These are phyloP conservation scores for Suhomyces xylopsoci DNA, from an alignment of 805 yeast species.

Conservation along the genomic window DNA sequence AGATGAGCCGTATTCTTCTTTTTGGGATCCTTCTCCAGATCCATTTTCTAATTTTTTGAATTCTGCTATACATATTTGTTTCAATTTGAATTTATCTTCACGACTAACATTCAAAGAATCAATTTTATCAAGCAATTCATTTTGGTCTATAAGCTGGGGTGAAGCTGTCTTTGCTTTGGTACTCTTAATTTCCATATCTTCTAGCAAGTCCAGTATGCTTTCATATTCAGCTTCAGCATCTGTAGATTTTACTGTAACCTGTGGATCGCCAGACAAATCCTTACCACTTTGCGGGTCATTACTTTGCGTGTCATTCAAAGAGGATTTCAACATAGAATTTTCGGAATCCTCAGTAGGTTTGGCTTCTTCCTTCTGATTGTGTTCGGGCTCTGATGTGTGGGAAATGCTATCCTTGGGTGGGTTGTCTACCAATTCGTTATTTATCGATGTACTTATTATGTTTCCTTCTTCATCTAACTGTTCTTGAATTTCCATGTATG, in stretches of 20 bases:
- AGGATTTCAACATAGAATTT: background rate
- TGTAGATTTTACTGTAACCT: background rate
- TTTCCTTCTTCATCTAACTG: conserved; percentile 78
- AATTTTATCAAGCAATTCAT: conserved; percentile 21
- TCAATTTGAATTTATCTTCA: conserved; percentile 28
- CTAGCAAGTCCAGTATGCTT: conserved; percentile 9
- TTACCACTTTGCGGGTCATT: background rate
- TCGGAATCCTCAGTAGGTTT: background rate
- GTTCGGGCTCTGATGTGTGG: background rate
- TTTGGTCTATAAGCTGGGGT: conserved; percentile 11
- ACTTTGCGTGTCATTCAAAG: background rate
- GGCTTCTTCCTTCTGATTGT: background rate
- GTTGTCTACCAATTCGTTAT: conserved; percentile 13
- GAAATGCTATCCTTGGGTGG: background rate
- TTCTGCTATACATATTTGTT: conserved; percentile 21
- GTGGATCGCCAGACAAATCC: background rate
- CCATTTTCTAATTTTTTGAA: conserved; percentile 11
- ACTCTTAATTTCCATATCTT: conserved; percentile 32
- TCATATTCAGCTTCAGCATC: conserved; percentile 6
- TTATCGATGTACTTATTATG: conserved; percentile 40
- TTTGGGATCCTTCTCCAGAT: conserved; percentile 5
- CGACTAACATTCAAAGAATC: conserved; percentile 23
- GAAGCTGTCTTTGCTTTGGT: background rate
- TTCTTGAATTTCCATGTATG: conserved; percentile 80
- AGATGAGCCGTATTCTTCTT: conserved; percentile 9